A percentile compares a stretch with the other conserved stretches of the same genome.
Evolutionary conservation across 768 basidiomycete species (phyloP).

Genomic region (Mycena crocata): DNA sequence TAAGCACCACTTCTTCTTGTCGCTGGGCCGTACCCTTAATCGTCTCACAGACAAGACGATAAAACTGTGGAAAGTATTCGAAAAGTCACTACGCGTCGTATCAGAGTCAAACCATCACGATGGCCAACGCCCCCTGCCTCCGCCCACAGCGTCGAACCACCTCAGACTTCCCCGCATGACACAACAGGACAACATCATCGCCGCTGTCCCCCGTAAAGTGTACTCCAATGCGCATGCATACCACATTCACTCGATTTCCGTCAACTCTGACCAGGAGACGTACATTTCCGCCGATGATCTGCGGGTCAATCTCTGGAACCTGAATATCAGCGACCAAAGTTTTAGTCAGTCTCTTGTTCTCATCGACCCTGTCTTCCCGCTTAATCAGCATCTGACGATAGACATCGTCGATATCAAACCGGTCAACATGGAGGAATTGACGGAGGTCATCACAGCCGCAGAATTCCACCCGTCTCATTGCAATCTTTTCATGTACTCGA

Average conservation of each 20-base stretch:
- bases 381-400: constrained; percentile 45
- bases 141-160: constrained; percentile 67
- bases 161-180: constrained; percentile 92
- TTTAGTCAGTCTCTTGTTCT: constrained; percentile 79
- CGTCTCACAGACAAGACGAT: constrained; percentile 91
- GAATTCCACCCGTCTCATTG: constrained; percentile 98
- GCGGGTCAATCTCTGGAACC: constrained; percentile 97
- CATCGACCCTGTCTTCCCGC: constrained; percentile 1
- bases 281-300: constrained; percentile 99
- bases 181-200: constrained; percentile 97
- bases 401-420: constrained; percentile 99
- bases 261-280: constrained; percentile 99
- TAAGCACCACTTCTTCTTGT: constrained; percentile 55
- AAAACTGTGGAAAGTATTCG: constrained; percentile 99
- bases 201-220: constrained; percentile 97
- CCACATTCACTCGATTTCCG: constrained; percentile 99
- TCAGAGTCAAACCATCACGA: constrained; percentile 95
- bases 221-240: constrained; percentile 99
- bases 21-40: constrained; percentile 19
- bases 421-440: constrained; percentile 99
- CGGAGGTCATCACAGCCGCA: constrained; percentile 99
- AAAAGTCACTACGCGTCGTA: constrained; percentile 95
- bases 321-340: constrained; percentile 98
- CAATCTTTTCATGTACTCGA: constrained; percentile 99
- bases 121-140: constrained; percentile 76